A percentile compares a stretch with the other conserved stretches of the same genome.
Conservation (phyloP, 2,329 filamentous ascomycete species). For the Claviceps cyperi region DNA sequence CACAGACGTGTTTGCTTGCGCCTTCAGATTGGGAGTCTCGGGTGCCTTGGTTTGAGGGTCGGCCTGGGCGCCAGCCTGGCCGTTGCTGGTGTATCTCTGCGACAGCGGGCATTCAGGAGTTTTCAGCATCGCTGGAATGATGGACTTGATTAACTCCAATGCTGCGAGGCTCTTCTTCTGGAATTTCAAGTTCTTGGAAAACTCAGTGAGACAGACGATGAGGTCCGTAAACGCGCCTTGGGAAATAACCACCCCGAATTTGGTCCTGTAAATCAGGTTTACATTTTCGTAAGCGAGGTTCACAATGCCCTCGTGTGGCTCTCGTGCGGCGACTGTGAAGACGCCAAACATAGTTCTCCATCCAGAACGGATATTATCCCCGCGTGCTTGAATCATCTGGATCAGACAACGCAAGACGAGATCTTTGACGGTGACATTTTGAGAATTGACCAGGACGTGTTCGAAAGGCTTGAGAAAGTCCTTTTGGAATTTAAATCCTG, state of each 20-base stretch:
- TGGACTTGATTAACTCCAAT: constrained; percentile 86
- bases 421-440: constrained; percentile 84
- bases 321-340: constrained; percentile 86
- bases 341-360: constrained; percentile 99
- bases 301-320: constrained; percentile 89
- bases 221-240: constrained; percentile 95
- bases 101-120: constrained; percentile 91
- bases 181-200: constrained; percentile 96
- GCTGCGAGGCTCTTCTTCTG: constrained; percentile 97
- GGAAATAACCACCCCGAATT: constrained; percentile 89
- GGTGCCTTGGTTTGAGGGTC: constrained; percentile 30
- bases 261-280: constrained; percentile 83
- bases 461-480: constrained; percentile 98
- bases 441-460: constrained; percentile 89
- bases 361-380: constrained; percentile 91
- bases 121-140: constrained; percentile 86
- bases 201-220: constrained; percentile 91
- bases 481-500: constrained; percentile 99
- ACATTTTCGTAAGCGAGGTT: constrained; percentile 96
- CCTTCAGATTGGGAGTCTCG: constrained; percentile 24
- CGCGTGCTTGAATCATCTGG: constrained; percentile 96
- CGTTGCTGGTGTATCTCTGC: constrained; percentile 32
- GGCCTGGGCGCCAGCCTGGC: constrained; percentile 17
- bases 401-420: constrained; percentile 92
- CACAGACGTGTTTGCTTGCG: constrained; percentile 58